These are phyloP conservation scores for Chaetomidium leptoderma DNA, from an alignment of 495 filamentous ascomycete species.

Conservation along the genomic window DNA sequence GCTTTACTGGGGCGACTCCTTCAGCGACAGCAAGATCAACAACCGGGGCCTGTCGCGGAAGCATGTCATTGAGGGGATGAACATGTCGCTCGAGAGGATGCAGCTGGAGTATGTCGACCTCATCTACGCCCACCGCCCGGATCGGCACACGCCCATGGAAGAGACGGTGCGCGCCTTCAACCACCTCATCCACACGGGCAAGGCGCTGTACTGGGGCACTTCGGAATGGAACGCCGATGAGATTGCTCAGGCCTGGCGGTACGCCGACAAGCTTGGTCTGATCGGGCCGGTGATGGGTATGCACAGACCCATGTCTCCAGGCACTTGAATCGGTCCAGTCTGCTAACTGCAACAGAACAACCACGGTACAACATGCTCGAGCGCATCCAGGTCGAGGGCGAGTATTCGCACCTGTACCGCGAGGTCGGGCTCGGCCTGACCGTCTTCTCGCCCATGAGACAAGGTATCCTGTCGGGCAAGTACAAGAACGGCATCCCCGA, in stretches of 20 bases:
- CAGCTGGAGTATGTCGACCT: slow-evolving; percentile 67
- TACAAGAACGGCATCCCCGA: slow-evolving; percentile 66
- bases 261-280: slow-evolving; percentile 55
- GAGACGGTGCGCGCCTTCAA: slow-evolving; percentile 74
- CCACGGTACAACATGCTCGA: slow-evolving; percentile 56
- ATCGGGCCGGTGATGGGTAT: slow-evolving; percentile 50
- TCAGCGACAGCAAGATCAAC: slow-evolving; percentile 51
- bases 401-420: slow-evolving; percentile 60
- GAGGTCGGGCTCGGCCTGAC: slow-evolving; percentile 67
- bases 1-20: slow-evolving; percentile 60
- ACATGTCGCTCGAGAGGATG: slow-evolving; percentile 57
- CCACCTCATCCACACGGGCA: slow-evolving; percentile 60
- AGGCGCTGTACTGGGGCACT: slow-evolving; percentile 69
- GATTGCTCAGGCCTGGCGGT: slow-evolving; percentile 52
- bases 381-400: slow-evolving; percentile 55
- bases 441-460: slow-evolving; percentile 66
- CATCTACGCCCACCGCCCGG: slow-evolving; percentile 70
- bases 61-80: slow-evolving; percentile 65
- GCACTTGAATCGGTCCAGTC: background rate
- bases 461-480: slow-evolving; percentile 75
- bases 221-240: slow-evolving; percentile 53
- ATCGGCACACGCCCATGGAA: slow-evolving; percentile 70
- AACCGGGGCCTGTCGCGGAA: slow-evolving; percentile 63
- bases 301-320: background rate
- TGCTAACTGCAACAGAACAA: slow-evolving; percentile 34